A percentile compares a stretch with the other conserved stretches of the same genome.
Evolutionary conservation across 345 rosid genomes (phyloP).

Genomic region (Melaleuca alternifolia): DNA sequence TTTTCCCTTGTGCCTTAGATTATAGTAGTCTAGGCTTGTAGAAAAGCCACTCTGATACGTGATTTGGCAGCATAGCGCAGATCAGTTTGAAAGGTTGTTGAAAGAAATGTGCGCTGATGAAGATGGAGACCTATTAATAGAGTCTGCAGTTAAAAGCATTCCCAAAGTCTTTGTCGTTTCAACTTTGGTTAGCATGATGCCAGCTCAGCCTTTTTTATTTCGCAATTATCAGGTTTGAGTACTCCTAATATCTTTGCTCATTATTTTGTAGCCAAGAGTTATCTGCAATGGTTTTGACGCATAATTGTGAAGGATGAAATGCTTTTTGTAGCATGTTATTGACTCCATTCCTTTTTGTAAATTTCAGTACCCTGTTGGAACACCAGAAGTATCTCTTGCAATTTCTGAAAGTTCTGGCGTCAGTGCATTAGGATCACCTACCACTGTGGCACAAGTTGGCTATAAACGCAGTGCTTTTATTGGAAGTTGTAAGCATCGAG

Average conservation of each 20-base stretch:
- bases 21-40: conserved; percentile 2
- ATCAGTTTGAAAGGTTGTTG: conserved; percentile 87
- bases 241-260: background rate
- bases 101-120: conserved; percentile 98
- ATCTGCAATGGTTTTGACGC: background rate
- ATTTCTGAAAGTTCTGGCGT: conserved; percentile 72
- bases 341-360: background rate
- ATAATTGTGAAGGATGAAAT: background rate
- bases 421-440: conserved; percentile 47
- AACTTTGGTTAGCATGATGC: conserved; percentile 86
- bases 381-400: conserved; percentile 73
- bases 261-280: background rate
- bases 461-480: conserved; percentile 85
- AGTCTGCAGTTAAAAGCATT: conserved; percentile 79
- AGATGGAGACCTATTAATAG: conserved; percentile 90
- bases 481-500: conserved; percentile 91
- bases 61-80: conserved; percentile 95
- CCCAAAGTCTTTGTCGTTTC: conserved; percentile 96
- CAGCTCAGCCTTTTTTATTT: conserved; percentile 92
- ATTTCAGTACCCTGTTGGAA: conserved; percentile 83
- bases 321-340: background rate
- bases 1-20: background rate
- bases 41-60: conserved; percentile 16
- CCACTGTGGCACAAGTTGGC: conserved; percentile 74
- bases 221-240: conserved; percentile 87